phyloP scores from a whole-genome alignment of 2,329 filamentous ascomycete genomes.

The Arthrobotrys musiformis region DNA sequence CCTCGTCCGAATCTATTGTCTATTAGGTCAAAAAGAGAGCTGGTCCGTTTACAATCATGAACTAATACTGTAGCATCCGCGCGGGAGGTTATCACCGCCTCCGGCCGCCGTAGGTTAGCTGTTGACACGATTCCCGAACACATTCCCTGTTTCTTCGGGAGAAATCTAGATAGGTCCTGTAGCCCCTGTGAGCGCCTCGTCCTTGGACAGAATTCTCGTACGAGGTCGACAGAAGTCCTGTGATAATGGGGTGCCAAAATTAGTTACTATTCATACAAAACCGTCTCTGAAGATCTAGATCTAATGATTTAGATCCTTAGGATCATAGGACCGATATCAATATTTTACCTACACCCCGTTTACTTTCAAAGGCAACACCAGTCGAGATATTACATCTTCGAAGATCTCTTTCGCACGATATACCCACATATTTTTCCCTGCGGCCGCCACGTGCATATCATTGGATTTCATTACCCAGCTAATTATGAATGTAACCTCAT shows the following conservation, averaged over 20 bases:
- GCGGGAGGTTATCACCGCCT: neutral
- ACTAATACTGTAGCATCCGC: neutral
- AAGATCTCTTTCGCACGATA: neutral
- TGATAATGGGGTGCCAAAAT: no score
- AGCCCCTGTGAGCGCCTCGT: no score
- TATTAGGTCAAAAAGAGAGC: neutral
- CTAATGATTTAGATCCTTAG: no score
- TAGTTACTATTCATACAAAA: no score
- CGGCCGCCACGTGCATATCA: neutral
- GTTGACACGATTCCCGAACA: neutral
- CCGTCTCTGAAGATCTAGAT: no score
- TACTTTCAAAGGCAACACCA: neutral
- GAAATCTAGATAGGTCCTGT: neutral
- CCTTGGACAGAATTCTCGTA: conserved; percentile 9
- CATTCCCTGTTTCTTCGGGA: neutral
- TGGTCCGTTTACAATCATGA: neutral
- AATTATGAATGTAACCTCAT: neutral
- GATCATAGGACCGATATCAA: no score
- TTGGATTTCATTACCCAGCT: neutral
- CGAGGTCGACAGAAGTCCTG: neutral
- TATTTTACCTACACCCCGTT: neutral
- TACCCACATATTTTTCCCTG: neutral
- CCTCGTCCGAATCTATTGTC: neutral
- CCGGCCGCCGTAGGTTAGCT: neutral
- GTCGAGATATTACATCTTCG: neutral